Conservation (phyloP, 768 basidiomycete genomes). For the Porpolomopsis calyptriformis region DNA sequence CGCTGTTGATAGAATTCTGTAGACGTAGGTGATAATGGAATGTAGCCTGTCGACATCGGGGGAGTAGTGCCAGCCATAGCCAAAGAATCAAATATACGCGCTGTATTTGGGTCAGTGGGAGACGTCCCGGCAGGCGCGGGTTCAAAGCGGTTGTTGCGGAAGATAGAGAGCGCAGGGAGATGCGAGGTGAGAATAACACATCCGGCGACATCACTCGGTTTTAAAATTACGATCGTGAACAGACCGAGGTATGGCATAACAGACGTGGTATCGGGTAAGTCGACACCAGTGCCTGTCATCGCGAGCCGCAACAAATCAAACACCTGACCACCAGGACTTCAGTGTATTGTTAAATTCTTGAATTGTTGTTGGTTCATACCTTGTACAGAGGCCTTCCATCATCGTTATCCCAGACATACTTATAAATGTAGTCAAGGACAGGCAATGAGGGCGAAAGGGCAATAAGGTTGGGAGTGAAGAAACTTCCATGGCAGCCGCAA, state of each 20-base stretch:
- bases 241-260: constrained; percentile 7
- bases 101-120: constrained; percentile 3
- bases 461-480: constrained; percentile 8
- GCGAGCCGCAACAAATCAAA: constrained; percentile 3
- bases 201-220: constrained; percentile 2
- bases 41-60: constrained; percentile 1
- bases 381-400: constrained; percentile 6
- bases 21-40: constrained; percentile 9
- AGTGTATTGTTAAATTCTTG: background rate
- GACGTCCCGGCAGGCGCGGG: constrained; percentile 1
- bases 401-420: constrained; percentile 5
- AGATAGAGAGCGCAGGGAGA: constrained; percentile 5
- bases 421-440: constrained; percentile 6
- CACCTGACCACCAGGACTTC: constrained; percentile 3
- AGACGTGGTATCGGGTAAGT: constrained; percentile 5
- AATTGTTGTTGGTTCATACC: constrained; percentile 1
- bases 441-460: constrained; percentile 10
- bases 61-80: constrained; percentile 2
- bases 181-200: constrained; percentile 3
- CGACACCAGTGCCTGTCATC: background rate
- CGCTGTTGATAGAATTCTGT: constrained; percentile 7
- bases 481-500: constrained; percentile 4
- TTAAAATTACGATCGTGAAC: constrained; percentile 6
- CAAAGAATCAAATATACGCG: constrained; percentile 6
- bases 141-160: constrained; percentile 2